phyloP scores from a whole-genome alignment of 208 protist species.

The Novymonas esmeraldas region DNA sequence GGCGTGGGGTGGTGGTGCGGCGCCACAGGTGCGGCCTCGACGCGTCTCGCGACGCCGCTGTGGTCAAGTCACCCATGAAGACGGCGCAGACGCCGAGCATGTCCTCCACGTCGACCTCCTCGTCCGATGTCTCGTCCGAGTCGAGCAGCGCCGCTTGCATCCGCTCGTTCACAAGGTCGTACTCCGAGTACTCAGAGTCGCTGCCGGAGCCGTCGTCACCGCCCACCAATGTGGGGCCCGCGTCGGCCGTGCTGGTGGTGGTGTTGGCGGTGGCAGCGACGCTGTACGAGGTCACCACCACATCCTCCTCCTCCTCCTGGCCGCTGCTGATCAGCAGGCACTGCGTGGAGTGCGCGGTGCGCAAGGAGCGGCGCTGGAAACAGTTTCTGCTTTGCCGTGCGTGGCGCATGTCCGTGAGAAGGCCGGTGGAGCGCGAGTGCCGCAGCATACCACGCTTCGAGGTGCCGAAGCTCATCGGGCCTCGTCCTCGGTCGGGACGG shows the following conservation, averaged over 20 bases:
- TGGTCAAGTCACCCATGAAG: conserved; percentile 17
- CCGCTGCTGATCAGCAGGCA: conserved; percentile 17
- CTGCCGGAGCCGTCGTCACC: conserved; percentile 19
- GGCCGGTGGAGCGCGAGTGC: conserved; percentile 11
- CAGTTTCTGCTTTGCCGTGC: conserved; percentile 21
- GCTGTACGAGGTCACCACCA: neutral
- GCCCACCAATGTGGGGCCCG: conserved; percentile 1
- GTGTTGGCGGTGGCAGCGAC: too few relatives aligned
- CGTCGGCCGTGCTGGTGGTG: conserved; percentile 1
- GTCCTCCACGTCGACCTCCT: conserved; percentile 26
- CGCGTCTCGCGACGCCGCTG: neutral
- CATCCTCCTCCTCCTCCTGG: neutral
- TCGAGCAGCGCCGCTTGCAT: conserved; percentile 75
- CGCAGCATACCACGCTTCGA: conserved; percentile 10
- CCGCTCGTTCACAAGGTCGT: conserved; percentile 68
- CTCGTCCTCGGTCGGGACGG: too few relatives aligned
- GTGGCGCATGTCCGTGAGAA: conserved; percentile 3
- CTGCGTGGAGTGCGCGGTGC: conserved; percentile 21
- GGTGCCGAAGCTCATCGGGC: conserved; percentile 28
- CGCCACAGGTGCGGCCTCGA: neutral
- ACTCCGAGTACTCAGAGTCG: conserved; percentile 68
- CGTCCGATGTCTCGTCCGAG: conserved; percentile 36
- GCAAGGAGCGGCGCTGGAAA: conserved; percentile 31
- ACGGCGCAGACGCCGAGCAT: conserved; percentile 8
- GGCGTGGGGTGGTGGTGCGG: conserved; percentile 4